Evolutionary conservation across 2,329 filamentous ascomycete species (phyloP).

Genomic region (Fusarium compactum): DNA sequence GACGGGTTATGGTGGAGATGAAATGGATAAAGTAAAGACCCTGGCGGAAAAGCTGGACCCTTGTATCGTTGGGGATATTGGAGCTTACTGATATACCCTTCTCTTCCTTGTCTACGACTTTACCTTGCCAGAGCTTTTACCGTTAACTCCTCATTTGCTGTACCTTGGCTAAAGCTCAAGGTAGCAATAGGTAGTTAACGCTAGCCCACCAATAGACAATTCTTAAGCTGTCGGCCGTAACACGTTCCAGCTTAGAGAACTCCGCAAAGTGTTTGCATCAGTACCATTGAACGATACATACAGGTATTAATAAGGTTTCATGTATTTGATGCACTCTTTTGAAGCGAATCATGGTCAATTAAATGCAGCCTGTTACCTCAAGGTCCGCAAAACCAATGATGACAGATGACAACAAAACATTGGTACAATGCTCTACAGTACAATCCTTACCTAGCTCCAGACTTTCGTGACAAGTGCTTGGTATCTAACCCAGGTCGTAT

Average conservation of each 20-base stretch:
- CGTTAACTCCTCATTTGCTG: not conserved
- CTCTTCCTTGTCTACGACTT: not conserved
- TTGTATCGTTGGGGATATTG: slow-evolving; percentile 44
- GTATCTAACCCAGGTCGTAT: slow-evolving; percentile 19
- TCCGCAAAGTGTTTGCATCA: not conserved
- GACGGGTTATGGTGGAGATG: slow-evolving; percentile 43
- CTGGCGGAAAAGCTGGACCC: slow-evolving; percentile 42
- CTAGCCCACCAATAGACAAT: not conserved
- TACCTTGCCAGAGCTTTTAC: not conserved
- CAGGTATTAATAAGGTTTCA: not conserved
- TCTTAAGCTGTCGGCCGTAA: not conserved
- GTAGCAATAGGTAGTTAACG: not conserved
- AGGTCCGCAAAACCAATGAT: slow-evolving; percentile 15
- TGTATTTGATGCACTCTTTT: not conserved
- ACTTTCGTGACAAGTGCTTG: slow-evolving; percentile 15
- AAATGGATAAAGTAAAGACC: slow-evolving; percentile 35
- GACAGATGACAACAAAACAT: slow-evolving; percentile 19
- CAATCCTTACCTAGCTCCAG: slow-evolving; percentile 10
- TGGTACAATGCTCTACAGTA: slow-evolving; percentile 3
- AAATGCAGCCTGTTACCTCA: not conserved
- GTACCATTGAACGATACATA: not conserved
- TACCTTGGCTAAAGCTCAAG: not conserved
- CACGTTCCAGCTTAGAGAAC: not conserved
- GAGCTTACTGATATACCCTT: slow-evolving; percentile 13
- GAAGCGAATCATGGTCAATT: not conserved